Evolutionary conservation across 345 rosid species (phyloP), one percentile per base, ranked within the genome.

Genomic region (Acer yangbiense): DNA sequence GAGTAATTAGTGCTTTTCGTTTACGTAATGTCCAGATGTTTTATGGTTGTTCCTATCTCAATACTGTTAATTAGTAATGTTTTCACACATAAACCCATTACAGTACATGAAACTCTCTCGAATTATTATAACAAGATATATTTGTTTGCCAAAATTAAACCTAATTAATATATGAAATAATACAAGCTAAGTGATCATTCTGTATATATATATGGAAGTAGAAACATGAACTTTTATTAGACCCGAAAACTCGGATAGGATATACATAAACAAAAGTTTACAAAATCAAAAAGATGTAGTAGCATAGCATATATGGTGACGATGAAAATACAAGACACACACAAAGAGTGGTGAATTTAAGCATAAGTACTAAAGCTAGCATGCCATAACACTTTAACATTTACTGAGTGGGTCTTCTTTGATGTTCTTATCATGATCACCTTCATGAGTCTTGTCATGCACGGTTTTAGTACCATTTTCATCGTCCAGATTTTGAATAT

Each of bases 371-470:
- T 68, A n/a, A 60, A 60, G 21, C 46, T 43, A 43, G 9, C 27
- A 18, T 58, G 7, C 68, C 52, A 76, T 55, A 50, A 10, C 52
- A 61, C 76, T 57, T 67, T 67, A 55, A 41, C 72, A 67, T 57
- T 54, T 39, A 17, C 29, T 76, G 27, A 55, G 46, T 9, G 65
- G 78, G 16, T 39, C 66, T 55, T 39, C 72, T 48, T 29, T 65
- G 72, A 39, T 9, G 55, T 6, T 14, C 6, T 13, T 35, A 23
- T 54, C 65, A 0, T 9, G 21, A 21, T 55, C 39, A 55, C 55
- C 52, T 18, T 52, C 46, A 18, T 43, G 39, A 35, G 61, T 29
- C 17, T 46, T 27, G 7, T 73, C 54, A 68, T 32, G 68, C 48
- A 39, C 27, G 18, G 65, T 76, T 13, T 76, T 54, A 20, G 55